Evolutionary conservation across 1,284 basidiomycete species (phyloP).

Genomic region (Sanguinoderma infundibulare): DNA sequence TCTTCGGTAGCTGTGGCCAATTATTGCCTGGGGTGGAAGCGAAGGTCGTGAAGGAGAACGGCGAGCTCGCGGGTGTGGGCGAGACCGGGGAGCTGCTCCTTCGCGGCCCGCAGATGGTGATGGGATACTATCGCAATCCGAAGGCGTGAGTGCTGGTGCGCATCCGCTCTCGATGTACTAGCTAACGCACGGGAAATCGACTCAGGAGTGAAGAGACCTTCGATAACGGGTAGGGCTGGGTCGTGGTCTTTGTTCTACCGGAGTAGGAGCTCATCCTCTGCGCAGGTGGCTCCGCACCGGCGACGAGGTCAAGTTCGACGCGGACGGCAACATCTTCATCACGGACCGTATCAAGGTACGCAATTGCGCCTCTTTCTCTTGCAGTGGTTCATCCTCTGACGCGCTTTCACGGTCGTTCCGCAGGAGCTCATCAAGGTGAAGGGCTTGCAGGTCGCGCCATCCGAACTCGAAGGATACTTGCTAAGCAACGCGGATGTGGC

Average conservation of each 20-base stretch:
- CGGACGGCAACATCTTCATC: constrained; percentile 63
- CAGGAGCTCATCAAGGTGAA: constrained; percentile 37
- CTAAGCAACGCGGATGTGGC: constrained; percentile 69
- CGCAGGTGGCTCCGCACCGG: constrained; percentile 66
- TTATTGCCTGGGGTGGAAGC: constrained; percentile 42
- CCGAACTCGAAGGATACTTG: constrained; percentile 57
- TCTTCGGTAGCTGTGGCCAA: constrained; percentile 41
- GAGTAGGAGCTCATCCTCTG: too few species aligned
- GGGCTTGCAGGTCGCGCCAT: constrained; percentile 41
- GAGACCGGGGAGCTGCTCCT: constrained; percentile 73
- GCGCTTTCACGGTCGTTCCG: constrained; percentile 19
- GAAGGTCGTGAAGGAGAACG: constrained; percentile 64
- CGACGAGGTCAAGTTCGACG: constrained; percentile 63
- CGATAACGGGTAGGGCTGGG: constrained; percentile 37
- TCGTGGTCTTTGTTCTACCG: too few species aligned
- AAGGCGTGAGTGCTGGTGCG: constrained; percentile 52
- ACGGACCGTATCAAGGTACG: constrained; percentile 68
- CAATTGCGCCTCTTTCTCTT: constrained; percentile 22
- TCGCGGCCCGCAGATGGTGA: constrained; percentile 59
- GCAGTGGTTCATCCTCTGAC: neutral
- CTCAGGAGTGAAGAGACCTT: constrained; percentile 66
- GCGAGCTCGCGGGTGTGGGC: constrained; percentile 59
- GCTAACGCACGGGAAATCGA: too few species aligned
- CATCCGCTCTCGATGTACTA: neutral
- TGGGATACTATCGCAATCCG: constrained; percentile 58